A percentile compares a stretch with the other conserved stretches of the same genome.
These are phyloP conservation scores for Leucosporidium creatinivorum DNA, from an alignment of 768 basidiomycete species.

Conservation along the genomic window DNA sequence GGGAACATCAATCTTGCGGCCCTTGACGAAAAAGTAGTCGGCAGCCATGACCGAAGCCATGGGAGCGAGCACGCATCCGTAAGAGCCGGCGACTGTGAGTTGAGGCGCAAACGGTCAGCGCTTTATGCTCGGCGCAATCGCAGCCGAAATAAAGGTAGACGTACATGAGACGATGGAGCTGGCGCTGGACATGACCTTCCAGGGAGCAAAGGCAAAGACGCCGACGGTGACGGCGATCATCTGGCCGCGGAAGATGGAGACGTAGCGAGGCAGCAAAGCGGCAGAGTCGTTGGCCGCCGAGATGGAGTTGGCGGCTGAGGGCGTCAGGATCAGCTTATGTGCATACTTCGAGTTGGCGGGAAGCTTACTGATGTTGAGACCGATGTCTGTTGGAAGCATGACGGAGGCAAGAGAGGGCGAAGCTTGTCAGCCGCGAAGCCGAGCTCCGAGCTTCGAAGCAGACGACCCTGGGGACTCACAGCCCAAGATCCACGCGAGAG, in stretches of 20 bases:
- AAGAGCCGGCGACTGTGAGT: constrained; percentile 37
- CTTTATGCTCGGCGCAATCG: not conserved
- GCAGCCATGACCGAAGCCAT: constrained; percentile 67
- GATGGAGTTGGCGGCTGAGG: constrained; percentile 61
- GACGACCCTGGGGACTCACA: constrained; percentile 13
- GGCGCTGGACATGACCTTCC: constrained; percentile 63
- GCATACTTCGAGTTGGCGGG: too few species aligned
- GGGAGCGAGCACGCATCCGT: constrained; percentile 74
- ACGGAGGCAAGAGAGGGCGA: too few species aligned
- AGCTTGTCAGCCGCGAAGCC: too few species aligned
- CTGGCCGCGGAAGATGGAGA: constrained; percentile 68
- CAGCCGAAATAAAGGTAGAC: not conserved
- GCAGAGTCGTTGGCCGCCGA: constrained; percentile 76
- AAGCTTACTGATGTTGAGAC: too few species aligned
- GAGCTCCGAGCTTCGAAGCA: too few species aligned
- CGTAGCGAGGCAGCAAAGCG: constrained; percentile 60
- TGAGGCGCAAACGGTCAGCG: not conserved
- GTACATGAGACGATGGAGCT: constrained; percentile 30
- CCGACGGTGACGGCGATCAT: constrained; percentile 69
- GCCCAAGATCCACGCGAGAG: constrained; percentile 42
- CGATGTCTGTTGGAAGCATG: constrained; percentile 45
- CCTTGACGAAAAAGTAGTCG: constrained; percentile 71
- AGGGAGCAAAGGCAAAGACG: constrained; percentile 47
- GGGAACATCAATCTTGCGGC: constrained; percentile 65
- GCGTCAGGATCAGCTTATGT: too few species aligned